Evolutionary conservation across 2,329 filamentous ascomycete species (phyloP), one percentile per base, ranked within the genome.

Genomic region (Curvularia spicifera): DNA sequence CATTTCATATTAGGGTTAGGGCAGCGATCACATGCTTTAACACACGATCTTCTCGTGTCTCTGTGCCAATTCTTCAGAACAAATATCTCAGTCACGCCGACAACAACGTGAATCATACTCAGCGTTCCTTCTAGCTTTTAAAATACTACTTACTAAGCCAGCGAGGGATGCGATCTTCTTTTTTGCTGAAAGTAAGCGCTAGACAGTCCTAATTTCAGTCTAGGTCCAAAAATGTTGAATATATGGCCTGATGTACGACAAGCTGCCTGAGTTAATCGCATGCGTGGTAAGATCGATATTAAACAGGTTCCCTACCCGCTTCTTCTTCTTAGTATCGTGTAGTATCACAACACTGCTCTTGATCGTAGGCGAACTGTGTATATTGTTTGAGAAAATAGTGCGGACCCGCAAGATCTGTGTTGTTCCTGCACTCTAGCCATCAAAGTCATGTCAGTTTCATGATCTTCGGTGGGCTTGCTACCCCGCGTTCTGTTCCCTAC

Each of bases 401-500:
- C 8, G 35, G 15, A 10, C 10, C 9, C n/a, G 8, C 47, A 28
- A 39, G 5, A 28, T 18, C 24, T 10, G 33, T 13, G 22, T 26
- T 5, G 22, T 18, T 28, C 7, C 31, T 49, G 46, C 8, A 4
- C 15, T 13, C 18, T n/a, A 8, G 35, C 7, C 20, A 28, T 33
- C 2, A 10, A 12, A 5, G 31, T 22, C 7, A 29, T 26, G 15
- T 18, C 47, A 18, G 35, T 39, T 33, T 20, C 9, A 15, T 40
- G 47, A 50, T 40, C 47, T 40, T 29, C 47, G 35, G 47, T 24
- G 31, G 35, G 20, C n/a, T 40, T 20, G 6, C n/a, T 50, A 50
- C 47, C 47, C 47, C 35, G 47, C 47, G 35, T 50, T 50, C 26
- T 39, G 35, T 26, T 50, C 24, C 15, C 39, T 40, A 22, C 15